Conservation (phyloP, 305 asterid species). For the Solanum hybrid region DNA sequence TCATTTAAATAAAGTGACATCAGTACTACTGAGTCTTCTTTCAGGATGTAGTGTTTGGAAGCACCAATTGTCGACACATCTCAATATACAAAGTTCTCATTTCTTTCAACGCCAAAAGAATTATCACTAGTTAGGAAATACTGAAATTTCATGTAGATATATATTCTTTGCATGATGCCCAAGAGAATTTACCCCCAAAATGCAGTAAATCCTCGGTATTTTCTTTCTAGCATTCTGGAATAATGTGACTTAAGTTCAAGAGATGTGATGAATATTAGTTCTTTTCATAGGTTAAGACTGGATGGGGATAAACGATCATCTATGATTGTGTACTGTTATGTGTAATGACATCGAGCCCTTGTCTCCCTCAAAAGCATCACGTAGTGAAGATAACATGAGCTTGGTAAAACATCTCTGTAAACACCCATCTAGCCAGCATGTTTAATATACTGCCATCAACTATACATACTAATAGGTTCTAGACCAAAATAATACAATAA, state of each 20-base stretch:
- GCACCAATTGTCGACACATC: not conserved
- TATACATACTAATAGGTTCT: not conserved
- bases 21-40: not conserved
- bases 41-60: not conserved
- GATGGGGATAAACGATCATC: not conserved
- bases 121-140: not conserved
- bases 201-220: not conserved
- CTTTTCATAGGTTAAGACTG: not conserved
- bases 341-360: not conserved
- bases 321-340: not conserved
- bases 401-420: not conserved
- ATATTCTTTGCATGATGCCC: not conserved
- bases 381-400: not conserved
- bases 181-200: not conserved
- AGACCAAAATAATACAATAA: not conserved
- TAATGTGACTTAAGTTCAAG: not conserved
- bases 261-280: not conserved
- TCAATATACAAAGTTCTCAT: not conserved
- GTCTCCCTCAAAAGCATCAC: not conserved
- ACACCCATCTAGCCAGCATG: not conserved
- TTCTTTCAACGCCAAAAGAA: not conserved
- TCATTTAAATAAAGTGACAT: not conserved
- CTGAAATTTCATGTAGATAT: not conserved
- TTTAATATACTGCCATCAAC: not conserved
- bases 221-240: not conserved